Base-by-base conservation (phyloP, 106 monocot species). In the Cymbidium sinense region DNA sequence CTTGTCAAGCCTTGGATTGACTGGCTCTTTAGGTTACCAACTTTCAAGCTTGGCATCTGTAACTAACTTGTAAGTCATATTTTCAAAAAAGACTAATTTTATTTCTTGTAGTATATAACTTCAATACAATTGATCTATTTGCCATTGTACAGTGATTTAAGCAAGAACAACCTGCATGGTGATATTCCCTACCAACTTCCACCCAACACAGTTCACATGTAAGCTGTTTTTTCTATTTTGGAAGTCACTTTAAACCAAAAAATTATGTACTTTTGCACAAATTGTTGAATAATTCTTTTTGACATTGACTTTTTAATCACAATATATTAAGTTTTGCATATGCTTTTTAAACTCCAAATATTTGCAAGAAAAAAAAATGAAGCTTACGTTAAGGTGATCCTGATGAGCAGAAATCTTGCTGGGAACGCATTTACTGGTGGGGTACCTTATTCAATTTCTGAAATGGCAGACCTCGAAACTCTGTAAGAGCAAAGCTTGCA, bases 121-220 rank as follows among this genome's bases (percentile, higher is more conserved):
- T 86, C 73, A 87, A 77, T 82, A 43, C 76, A 83, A 78, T 81
- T 84, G 65, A 34, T 82, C 79, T 83, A 13, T 86, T 88, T 87
- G 71, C 77, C 87, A 71, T 94, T 85, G 89, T 87, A 87, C 94
- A 94, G 98, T 84, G 98, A 98, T 79, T 39, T 98, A 80, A 98
- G 98, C 90, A 89, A 90, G 67, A 98, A 98, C 84, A 94, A 98
- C 44, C 79, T 98, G 80, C 83, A 88, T 15, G 94, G 94, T 69
- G 94, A 92, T 77, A 92, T 98, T 65, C 98, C 98, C 18, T 98
- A 98, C 80, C 98, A 94, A 76, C 98, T 98, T 80, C 98, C 98
- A 33, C 98, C 98, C 30, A 98, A 90, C 78, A 54, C 79, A n/a
- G 69, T 78, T 78, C 84, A 88, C n/a, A 25, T 98, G 98, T 94